Evolutionary conservation across 345 rosid species (phyloP), one percentile per base, ranked within the genome.

Genomic region (Eucalyptus virginea): DNA sequence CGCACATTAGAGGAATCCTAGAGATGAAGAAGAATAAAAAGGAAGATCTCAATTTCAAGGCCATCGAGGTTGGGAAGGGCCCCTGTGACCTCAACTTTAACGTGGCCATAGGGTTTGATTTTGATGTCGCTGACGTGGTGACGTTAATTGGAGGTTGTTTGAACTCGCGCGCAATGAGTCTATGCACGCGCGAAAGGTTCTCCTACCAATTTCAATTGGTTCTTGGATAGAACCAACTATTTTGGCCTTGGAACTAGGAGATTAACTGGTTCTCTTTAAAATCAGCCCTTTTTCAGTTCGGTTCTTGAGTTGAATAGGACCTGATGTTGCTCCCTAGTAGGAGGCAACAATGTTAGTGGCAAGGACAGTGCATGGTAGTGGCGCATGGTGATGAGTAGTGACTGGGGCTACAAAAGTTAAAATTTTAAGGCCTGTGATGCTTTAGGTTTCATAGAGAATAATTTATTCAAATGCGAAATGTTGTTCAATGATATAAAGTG

Each of bases 141-240:
- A 60, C 4, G 2, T 60, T 60, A 60, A 60, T 26, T 26, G 0
- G 67, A 60, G 15, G 16, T 60, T 11, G 67, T 26, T 26, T 60
- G 67, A 60, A 60, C n/a, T 26, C 1, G 8, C 7, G 5, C 15
- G 0, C 67, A 3, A 58, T 58, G n/a, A 26, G 67, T 58, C 0
- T 3, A 0, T 1, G 2, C 26, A 26, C 10, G 10, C 24, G 5
- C 56, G 24, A 21, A 5, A 52, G 1, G 0, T 52, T 52, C 26
- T n/a, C n/a, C n/a, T 52, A 14, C 37, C 9, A 2, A 0, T 62
- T 13, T 14, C 2, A 13, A 62, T 30, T 62, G 37, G 8, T 60
- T 60, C 67, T 14, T 30, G 7, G 17, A 13, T 60, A 26, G n/a
- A 6, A 11, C 7, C 65, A 28, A 28, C 3, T 13, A 0, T 7